phyloP scores from a whole-genome alignment of 495 filamentous ascomycete genomes.

The Annulohypoxylon maeteangense region DNA sequence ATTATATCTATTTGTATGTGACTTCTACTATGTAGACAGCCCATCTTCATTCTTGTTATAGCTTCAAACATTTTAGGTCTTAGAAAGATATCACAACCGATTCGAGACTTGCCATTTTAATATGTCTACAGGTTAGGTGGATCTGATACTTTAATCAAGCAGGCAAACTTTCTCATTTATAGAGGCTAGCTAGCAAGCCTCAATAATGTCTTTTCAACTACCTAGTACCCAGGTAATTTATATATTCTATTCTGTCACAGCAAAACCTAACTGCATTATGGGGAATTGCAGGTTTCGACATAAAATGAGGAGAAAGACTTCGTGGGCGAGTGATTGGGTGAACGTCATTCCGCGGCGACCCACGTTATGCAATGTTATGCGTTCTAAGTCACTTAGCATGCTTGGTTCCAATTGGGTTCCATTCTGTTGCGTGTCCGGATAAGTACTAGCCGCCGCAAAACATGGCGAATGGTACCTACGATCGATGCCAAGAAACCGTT shows the following conservation, averaged over 20 bases:
- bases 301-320: background rate
- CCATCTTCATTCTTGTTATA: background rate
- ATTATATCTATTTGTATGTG: background rate
- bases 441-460: slow-evolving; percentile 13
- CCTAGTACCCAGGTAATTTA: background rate
- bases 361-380: slow-evolving; percentile 26
- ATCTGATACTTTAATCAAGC: background rate
- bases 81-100: background rate
- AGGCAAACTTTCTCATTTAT: background rate
- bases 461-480: slow-evolving; percentile 3
- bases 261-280: slow-evolving; percentile 23
- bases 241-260: background rate
- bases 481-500: slow-evolving; percentile 32
- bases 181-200: background rate
- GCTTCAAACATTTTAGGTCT: background rate
- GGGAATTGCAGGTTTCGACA: background rate
- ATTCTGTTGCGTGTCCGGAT: background rate
- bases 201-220: background rate
- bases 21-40: background rate
- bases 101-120: background rate
- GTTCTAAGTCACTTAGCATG: background rate
- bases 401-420: background rate
- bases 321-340: slow-evolving; percentile 21
- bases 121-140: background rate
- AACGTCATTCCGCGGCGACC: slow-evolving; percentile 12